Conservation (phyloP, 768 basidiomycete species). For the Leccinum longicurvipes region DNA sequence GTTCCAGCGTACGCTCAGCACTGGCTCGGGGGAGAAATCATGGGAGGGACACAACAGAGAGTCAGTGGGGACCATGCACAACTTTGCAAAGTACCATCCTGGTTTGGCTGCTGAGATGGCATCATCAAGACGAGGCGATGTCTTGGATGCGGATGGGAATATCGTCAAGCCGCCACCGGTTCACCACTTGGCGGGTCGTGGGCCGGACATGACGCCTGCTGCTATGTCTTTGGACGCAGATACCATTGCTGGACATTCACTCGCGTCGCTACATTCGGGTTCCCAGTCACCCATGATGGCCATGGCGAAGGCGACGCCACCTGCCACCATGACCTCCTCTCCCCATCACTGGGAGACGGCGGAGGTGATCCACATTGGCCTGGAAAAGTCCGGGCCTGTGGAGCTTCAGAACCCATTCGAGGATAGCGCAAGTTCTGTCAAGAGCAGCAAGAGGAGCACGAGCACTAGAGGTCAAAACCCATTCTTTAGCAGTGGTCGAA, state of each 20-base stretch:
- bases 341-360: conserved; percentile 69
- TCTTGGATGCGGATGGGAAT: conserved; percentile 18
- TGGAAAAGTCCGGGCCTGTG: background rate
- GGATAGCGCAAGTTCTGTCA: conserved; percentile 17
- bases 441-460: conserved; percentile 1
- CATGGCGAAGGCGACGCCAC: conserved; percentile 62
- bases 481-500: conserved; percentile 38
- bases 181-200: conserved; percentile 43
- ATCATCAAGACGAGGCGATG: conserved; percentile 25
- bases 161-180: conserved; percentile 31
- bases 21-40: conserved; percentile 48
- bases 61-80: conserved; percentile 29
- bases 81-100: conserved; percentile 61
- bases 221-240: conserved; percentile 54
- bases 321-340: conserved; percentile 43
- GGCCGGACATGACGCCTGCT: conserved; percentile 33
- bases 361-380: conserved; percentile 47
- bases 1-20: conserved; percentile 59
- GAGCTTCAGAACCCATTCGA: conserved; percentile 27
- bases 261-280: conserved; percentile 46
- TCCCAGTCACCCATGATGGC: conserved; percentile 43
- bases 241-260: conserved; percentile 43
- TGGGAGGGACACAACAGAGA: conserved; percentile 36
- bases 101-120: conserved; percentile 52
- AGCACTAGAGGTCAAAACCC: conserved; percentile 32